Base-by-base conservation (phyloP, 805 yeast genomes). In the Barnettozyma botsteinii region DNA sequence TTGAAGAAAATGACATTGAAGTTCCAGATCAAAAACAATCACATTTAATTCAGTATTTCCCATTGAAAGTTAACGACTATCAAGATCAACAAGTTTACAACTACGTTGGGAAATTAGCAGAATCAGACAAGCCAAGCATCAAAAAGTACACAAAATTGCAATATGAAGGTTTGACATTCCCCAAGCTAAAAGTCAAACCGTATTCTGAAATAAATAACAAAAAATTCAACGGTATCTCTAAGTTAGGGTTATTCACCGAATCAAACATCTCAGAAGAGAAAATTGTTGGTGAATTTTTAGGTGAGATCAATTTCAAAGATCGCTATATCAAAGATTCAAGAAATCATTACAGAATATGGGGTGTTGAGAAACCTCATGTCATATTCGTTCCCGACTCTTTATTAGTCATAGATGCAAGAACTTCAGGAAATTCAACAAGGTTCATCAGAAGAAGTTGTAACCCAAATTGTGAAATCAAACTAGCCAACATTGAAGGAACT, bases 321-420 rank as follows among this genome's bases (percentile, higher is more conserved):
- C 76, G 73, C 50, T 89, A 89, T 57, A 70, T 73, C 17, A 55
- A 60, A 3, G 83, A 86, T 51, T 70, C 77, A 20, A 67, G 77
- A 40, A 91, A 89, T 60, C 96, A 88, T 56, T 91, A 87, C 60
- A 61, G 77, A 48, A 56, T 73, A 14, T 78, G 79, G 81, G 96
- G 81, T 7, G 81, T 81, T 42, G 81, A 77, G 31, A 67, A 69
- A 46, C 81, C 81, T 4, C 70, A 72, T 33, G 82, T 77, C 0
- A 49, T 73, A 10, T 76, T 79, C 47, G 75, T 78, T 38, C 70
- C 79, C 1, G 61, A 65, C n/a, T 59, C 79, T 38, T 81, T 82
- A 0, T 50, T 88, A n/a, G 80, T 73, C 4, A 64, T 89, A 14
- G 96, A 89, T 60, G 74, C 88, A n/a, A 70, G 96, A 43, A 73